Evolutionary conservation across 2,329 filamentous ascomycete species (phyloP).

Genomic region (Magnaporthiopsis rhizophila): DNA sequence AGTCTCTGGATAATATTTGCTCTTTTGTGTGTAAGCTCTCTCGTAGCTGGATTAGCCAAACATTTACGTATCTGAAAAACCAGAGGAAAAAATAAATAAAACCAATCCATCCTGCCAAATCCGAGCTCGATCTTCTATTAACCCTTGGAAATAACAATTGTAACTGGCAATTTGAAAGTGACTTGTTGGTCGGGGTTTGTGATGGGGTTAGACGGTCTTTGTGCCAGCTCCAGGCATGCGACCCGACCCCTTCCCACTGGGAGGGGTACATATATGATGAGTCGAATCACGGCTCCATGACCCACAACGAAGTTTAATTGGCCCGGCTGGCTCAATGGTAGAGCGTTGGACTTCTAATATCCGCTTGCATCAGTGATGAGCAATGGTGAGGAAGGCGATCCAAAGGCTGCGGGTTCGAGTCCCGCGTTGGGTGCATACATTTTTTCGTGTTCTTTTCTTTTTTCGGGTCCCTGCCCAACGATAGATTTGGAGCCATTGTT

Average conservation of each 20-base stretch:
- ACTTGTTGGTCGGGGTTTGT: too few relatives aligned
- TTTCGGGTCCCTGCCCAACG: too few relatives aligned
- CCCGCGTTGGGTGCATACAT: conserved; percentile 3
- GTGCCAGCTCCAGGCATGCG: not conserved
- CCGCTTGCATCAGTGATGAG: not conserved
- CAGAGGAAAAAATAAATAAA: not conserved
- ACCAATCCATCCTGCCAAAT: not conserved
- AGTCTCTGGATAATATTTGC: not conserved
- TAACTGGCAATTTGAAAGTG: too few relatives aligned
- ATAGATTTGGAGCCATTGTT: too few relatives aligned
- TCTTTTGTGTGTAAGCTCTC: not conserved
- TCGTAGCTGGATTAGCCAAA: not conserved
- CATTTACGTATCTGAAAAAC: too few relatives aligned
- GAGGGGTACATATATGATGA: not conserved
- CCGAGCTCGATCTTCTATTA: too few relatives aligned
- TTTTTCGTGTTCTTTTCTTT: not conserved
- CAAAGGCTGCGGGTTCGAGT: conserved; percentile 7
- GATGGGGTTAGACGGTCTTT: too few relatives aligned
- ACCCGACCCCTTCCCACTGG: not conserved
- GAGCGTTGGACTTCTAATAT: conserved; percentile 6
- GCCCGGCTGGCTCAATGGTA: conserved; percentile 6
- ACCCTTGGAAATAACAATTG: too few relatives aligned
- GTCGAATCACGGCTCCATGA: not conserved
- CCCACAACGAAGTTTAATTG: conserved; percentile 2
- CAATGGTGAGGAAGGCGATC: not conserved